These are phyloP conservation scores for Fraxinus velutina DNA, from an alignment of 305 asterid genomes.

Conservation along the genomic window DNA sequence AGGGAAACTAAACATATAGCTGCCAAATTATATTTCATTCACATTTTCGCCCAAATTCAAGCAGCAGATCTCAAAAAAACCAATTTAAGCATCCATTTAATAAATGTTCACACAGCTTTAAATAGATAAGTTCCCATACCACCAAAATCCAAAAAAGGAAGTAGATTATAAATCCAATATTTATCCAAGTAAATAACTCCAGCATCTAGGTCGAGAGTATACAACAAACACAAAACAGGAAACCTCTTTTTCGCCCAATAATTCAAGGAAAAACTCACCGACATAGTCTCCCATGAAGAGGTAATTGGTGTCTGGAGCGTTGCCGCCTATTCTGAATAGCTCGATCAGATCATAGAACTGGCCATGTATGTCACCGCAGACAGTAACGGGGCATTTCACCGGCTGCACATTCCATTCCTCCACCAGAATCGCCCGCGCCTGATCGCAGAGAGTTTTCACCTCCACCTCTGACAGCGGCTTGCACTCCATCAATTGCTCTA, in stretches of 20 bases:
- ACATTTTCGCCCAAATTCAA: background rate
- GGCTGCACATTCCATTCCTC: conserved; percentile 99
- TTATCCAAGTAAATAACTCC: conserved; percentile 16
- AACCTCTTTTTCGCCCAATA: conserved; percentile 5
- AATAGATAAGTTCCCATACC: background rate
- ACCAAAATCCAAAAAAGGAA: background rate
- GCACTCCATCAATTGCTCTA: conserved; percentile 96
- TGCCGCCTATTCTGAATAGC: conserved; percentile 91
- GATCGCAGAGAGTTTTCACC: conserved; percentile 85
- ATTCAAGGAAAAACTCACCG: conserved; percentile 48
- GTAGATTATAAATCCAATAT: conserved; percentile 15
- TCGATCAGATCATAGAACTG: conserved; percentile 95
- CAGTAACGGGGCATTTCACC: conserved; percentile 94
- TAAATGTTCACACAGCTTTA: conserved; percentile 1
- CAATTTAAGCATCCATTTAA: background rate
- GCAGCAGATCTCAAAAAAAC: conserved; percentile 10
- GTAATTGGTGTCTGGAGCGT: conserved; percentile 87
- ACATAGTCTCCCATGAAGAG: conserved; percentile 99
- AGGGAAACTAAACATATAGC: conserved; percentile 8
- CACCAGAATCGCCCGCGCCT: conserved; percentile 83
- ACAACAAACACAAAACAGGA: conserved; percentile 28
- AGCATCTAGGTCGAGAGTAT: conserved; percentile 8
- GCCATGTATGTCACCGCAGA: conserved; percentile 93
- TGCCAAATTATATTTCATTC: conserved; percentile 3
- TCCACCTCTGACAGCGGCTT: conserved; percentile 82